Evolutionary conservation across 2,329 filamentous ascomycete genomes (phyloP).

Genomic region (Cladophialophora bantiana): DNA sequence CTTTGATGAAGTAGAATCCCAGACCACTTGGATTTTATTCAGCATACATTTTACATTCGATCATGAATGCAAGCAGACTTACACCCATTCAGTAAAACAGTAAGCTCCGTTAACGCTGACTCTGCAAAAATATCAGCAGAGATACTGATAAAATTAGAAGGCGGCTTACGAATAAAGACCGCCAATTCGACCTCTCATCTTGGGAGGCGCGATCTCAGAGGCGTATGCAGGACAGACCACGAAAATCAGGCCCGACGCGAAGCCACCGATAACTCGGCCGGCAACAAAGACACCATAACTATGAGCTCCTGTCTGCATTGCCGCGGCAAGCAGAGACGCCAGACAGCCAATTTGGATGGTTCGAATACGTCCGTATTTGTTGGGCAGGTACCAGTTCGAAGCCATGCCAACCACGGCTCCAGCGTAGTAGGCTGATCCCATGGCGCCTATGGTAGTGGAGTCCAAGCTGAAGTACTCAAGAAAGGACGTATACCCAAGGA

Average conservation of each 20-base stretch:
- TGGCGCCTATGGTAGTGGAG: conserved; percentile 15
- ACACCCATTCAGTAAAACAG: conserved; percentile 22
- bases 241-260: conserved; percentile 14
- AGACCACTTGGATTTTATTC: conserved; percentile 3
- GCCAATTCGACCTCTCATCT: conserved; percentile 13
- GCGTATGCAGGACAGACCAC: conserved; percentile 13
- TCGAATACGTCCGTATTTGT: conserved; percentile 18
- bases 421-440: conserved; percentile 17
- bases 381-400: conserved; percentile 23
- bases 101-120: conserved; percentile 16
- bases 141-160: neutral
- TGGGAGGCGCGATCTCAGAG: conserved; percentile 14
- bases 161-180: conserved; percentile 14
- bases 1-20: conserved; percentile 20
- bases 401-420: conserved; percentile 10
- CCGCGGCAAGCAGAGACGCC: neutral
- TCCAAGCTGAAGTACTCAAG: conserved; percentile 15
- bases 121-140: neutral
- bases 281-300: conserved; percentile 7
- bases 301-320: conserved; percentile 16
- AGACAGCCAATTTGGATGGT: conserved; percentile 15
- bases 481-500: conserved; percentile 10
- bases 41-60: neutral
- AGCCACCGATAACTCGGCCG: conserved; percentile 12
- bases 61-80: neutral